phyloP scores from a whole-genome alignment of 2,329 filamentous ascomycete species.

The Pseudogymnoascus sp. region DNA sequence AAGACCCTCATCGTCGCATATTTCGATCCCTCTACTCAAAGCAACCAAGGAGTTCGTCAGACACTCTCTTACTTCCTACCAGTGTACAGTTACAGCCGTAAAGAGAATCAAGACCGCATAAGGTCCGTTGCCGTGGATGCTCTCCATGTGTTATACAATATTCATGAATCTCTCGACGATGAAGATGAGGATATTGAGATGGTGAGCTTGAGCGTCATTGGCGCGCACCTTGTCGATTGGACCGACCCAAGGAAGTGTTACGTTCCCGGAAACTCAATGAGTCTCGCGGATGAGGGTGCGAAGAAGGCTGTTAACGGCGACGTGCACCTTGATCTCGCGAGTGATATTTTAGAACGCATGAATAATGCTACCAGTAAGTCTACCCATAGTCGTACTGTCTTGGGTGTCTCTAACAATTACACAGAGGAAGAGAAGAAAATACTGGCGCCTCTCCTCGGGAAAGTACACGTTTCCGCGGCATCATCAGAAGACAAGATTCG shows the following conservation, averaged over 20 bases:
- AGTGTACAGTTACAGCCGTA: constrained; percentile 81
- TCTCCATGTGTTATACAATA: constrained; percentile 66
- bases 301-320: constrained; percentile 65
- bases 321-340: constrained; percentile 73
- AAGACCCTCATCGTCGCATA: constrained; percentile 79
- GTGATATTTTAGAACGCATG: constrained; percentile 69
- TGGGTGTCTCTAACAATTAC: too few species aligned
- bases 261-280: constrained; percentile 37
- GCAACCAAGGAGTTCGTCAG: constrained; percentile 78
- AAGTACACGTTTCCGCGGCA: constrained; percentile 69
- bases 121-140: constrained; percentile 65
- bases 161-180: constrained; percentile 65
- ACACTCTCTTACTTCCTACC: constrained; percentile 89
- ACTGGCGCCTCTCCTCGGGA: constrained; percentile 69
- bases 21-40: constrained; percentile 76
- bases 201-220: constrained; percentile 71
- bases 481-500: constrained; percentile 53
- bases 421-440: constrained; percentile 78
- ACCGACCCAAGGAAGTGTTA: constrained; percentile 82
- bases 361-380: constrained; percentile 60
- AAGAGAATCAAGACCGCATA: constrained; percentile 80
- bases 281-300: constrained; percentile 46
- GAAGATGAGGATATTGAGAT: constrained; percentile 71
- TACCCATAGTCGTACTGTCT: too few species aligned
- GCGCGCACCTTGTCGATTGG: constrained; percentile 85